Evolutionary conservation across 805 yeast species (phyloP).

Genomic region (Metschnikowia kunwiensis): DNA sequence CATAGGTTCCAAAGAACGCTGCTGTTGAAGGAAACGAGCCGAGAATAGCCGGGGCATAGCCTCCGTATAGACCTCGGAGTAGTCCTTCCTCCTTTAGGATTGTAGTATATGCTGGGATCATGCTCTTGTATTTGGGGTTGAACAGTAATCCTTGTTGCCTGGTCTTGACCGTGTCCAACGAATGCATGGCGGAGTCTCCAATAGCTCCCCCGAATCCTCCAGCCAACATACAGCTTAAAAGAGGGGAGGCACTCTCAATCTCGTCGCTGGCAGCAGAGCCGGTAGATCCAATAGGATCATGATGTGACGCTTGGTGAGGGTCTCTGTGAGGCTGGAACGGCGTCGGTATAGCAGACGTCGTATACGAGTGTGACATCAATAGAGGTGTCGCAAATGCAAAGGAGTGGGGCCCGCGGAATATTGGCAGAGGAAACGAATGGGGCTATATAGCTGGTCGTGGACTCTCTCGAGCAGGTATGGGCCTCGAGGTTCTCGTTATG

Average conservation of each 20-base stretch:
- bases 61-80: constrained; percentile 81
- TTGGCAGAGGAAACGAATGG: too few species aligned
- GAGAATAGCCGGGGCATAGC: constrained; percentile 85
- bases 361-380: constrained; percentile 17
- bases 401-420: too few species aligned
- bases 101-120: constrained; percentile 71
- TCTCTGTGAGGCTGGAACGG: constrained; percentile 19
- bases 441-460: too few species aligned
- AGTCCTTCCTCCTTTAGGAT: constrained; percentile 85
- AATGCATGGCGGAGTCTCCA: constrained; percentile 93
- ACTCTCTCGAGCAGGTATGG: too few species aligned
- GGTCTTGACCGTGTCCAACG: constrained; percentile 93
- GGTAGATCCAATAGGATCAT: constrained; percentile 1
- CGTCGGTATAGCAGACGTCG: constrained; percentile 22
- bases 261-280: constrained; percentile 3
- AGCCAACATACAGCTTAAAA: constrained; percentile 67
- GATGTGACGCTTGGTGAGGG: constrained; percentile 2
- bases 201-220: constrained; percentile 95
- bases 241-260: constrained; percentile 34
- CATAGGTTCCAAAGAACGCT: constrained; percentile 91
- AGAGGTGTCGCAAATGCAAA: too few species aligned
- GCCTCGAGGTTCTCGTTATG: too few species aligned
- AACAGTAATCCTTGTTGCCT: constrained; percentile 93
- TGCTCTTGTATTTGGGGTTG: constrained; percentile 63
- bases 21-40: constrained; percentile 96